Conservation (phyloP, 2,329 filamentous ascomycete genomes). For the Fusarium beomiforme region DNA sequence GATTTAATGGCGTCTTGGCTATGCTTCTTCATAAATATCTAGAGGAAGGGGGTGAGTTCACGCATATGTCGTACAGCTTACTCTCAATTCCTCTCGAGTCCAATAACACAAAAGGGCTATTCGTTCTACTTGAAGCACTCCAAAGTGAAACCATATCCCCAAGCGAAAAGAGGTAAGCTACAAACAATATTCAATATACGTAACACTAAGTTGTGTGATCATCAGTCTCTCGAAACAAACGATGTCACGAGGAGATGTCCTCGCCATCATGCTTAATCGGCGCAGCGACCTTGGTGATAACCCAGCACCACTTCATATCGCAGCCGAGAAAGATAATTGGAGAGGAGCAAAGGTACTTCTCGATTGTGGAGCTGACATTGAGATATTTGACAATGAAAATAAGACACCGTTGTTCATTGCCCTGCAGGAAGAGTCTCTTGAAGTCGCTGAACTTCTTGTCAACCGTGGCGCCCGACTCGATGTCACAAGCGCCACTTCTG, state of each 20-base stretch:
- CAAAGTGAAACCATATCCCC: fast-evolving
- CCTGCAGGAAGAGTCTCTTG: not conserved
- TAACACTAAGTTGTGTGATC: fast-evolving
- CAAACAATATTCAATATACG: no score
- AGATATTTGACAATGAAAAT: fast-evolving
- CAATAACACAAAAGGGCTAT: not conserved
- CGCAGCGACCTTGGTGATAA: fast-evolving
- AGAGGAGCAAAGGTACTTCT: not conserved
- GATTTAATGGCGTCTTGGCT: not conserved
- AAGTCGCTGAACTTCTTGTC: not conserved
- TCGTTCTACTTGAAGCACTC: fast-evolving
- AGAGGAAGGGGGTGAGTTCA: not conserved
- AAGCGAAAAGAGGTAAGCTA: not conserved
- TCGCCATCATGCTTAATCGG: not conserved
- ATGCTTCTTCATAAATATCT: not conserved
- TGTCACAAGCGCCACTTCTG: not conserved
- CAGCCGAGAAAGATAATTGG: not conserved
- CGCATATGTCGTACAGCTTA: not conserved
- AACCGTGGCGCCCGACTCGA: not conserved
- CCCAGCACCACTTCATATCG: not conserved
- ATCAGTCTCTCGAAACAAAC: no score
- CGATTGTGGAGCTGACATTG: not conserved
- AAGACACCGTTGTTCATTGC: not conserved
- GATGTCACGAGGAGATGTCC: no score
- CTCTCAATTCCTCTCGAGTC: fast-evolving